These are phyloP conservation scores for Suillus variegatus DNA, from an alignment of 768 basidiomycete genomes.

Conservation along the genomic window DNA sequence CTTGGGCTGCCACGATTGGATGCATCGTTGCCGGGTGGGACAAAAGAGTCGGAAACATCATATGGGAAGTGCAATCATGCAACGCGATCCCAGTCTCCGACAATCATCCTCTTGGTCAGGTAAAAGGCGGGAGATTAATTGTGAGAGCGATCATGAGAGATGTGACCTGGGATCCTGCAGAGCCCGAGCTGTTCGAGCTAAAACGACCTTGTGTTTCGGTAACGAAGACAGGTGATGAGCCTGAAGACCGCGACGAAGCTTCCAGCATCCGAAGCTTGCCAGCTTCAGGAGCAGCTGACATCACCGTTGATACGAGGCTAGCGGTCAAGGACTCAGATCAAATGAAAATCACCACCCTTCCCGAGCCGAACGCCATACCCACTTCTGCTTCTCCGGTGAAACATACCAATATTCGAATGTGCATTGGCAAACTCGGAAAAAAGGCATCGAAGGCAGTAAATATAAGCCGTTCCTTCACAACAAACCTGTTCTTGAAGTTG, in stretches of 20 bases:
- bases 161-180: constrained; percentile 5
- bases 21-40: neutral
- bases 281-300: neutral
- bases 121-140: constrained; percentile 5
- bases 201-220: neutral
- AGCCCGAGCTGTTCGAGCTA: constrained; percentile 4
- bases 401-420: neutral
- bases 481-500: neutral
- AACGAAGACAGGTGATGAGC: neutral
- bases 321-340: neutral
- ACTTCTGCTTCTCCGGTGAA: neutral
- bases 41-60: neutral
- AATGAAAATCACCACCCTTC: neutral
- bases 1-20: constrained; percentile 11
- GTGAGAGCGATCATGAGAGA: constrained; percentile 7
- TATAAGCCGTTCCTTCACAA: neutral
- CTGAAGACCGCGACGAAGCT: neutral
- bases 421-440: neutral
- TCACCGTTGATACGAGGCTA: neutral
- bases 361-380: neutral
- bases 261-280: neutral
- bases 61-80: constrained; percentile 5
- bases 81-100: neutral
- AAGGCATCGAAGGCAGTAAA: neutral
- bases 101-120: constrained; percentile 5